Conservation (phyloP, 2,329 filamentous ascomycete species). For the Diplodia sapinea region DNA sequence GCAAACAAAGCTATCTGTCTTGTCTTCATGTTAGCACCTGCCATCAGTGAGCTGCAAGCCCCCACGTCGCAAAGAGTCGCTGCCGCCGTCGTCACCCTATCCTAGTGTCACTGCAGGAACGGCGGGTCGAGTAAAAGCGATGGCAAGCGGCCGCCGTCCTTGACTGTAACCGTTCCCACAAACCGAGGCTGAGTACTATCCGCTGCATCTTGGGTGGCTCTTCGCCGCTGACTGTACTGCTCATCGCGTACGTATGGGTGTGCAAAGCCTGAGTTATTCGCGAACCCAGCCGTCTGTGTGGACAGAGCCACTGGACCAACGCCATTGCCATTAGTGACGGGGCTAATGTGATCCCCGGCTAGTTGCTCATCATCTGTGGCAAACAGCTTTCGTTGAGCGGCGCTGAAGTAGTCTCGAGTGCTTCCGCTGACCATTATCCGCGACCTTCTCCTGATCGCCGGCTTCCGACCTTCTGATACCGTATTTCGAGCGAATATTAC, state of each 20-base stretch:
- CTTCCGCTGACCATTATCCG: not conserved
- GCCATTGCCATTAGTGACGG: conserved; percentile 4
- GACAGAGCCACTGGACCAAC: not conserved
- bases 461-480: not conserved
- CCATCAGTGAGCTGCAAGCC: not conserved
- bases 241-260: not conserved
- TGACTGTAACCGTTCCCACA: not conserved
- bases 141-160: not conserved
- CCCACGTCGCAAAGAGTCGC: not conserved
- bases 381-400: not conserved
- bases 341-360: conserved; percentile 9
- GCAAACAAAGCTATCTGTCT: not conserved
- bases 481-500: no score
- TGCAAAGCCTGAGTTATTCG: not conserved
- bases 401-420: conserved; percentile 1
- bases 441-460: not conserved
- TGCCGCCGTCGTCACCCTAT: not conserved
- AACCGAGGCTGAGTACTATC: not conserved
- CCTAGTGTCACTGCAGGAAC: conserved; percentile 1
- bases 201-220: not conserved
- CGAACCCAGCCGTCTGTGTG: not conserved
- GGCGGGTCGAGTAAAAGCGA: conserved; percentile 6
- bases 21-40: not conserved
- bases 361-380: not conserved
- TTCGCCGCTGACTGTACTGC: conserved; percentile 19